phyloP scores from a whole-genome alignment of 306 rosid species.

The Styphnolobium japonicum region DNA sequence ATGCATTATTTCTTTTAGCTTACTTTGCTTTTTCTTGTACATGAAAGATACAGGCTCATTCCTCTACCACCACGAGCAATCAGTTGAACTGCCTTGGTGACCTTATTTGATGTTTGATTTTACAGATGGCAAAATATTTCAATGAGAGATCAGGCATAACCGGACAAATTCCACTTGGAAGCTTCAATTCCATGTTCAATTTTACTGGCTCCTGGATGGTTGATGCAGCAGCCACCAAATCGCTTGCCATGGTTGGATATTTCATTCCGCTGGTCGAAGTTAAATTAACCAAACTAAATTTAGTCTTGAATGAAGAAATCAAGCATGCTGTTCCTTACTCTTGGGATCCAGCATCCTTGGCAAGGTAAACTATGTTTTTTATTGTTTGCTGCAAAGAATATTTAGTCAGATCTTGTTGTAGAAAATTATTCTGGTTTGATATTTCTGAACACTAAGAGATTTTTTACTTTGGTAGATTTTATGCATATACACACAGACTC shows the following conservation, averaged over 20 bases:
- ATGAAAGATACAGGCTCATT: background rate
- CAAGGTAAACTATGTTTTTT: conserved; percentile 52
- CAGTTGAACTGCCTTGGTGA: conserved; percentile 4
- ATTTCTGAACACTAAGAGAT: background rate
- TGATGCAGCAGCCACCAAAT: conserved; percentile 83
- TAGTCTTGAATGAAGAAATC: conserved; percentile 68
- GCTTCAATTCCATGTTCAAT: conserved; percentile 92
- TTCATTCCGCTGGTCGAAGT: conserved; percentile 65
- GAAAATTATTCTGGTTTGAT: conserved; percentile 7
- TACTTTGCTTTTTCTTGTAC: background rate
- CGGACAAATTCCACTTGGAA: conserved; percentile 72
- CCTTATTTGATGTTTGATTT: conserved; percentile 38
- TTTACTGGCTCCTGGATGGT: conserved; percentile 86
- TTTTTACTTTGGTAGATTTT: conserved; percentile 2
- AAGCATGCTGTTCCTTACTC: conserved; percentile 84
- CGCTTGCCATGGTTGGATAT: conserved; percentile 91
- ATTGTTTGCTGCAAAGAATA: background rate
- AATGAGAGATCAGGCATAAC: conserved; percentile 65
- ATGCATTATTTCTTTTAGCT: background rate
- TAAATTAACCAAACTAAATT: conserved; percentile 47
- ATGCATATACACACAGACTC: background rate
- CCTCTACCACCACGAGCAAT: conserved; percentile 4
- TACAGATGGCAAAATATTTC: conserved; percentile 84
- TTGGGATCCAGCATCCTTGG: conserved; percentile 94
- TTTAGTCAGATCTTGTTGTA: background rate